Evolutionary conservation across 768 basidiomycete species (phyloP).

Genomic region (Hygrocybe coccinea): DNA sequence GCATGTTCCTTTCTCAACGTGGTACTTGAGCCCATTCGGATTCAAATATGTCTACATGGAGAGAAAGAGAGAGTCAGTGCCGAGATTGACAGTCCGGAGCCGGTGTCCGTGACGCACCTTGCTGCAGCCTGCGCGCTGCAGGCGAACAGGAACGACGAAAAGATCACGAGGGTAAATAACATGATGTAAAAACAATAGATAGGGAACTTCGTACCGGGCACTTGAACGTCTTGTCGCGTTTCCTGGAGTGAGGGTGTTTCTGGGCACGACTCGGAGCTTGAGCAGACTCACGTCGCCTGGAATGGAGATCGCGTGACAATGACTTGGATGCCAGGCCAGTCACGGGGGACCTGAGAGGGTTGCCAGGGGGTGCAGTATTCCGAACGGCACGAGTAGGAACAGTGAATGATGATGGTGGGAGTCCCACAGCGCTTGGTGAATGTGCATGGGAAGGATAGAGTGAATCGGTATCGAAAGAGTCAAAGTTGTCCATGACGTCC

Average conservation of each 20-base stretch:
- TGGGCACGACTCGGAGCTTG: background rate
- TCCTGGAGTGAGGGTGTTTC: conserved; percentile 6
- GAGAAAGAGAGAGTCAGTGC: conserved; percentile 2
- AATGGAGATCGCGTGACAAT: background rate
- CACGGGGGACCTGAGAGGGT: background rate
- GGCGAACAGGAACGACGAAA: conserved; percentile 1
- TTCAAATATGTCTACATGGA: conserved; percentile 56
- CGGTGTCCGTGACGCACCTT: conserved; percentile 38
- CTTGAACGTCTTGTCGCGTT: conserved; percentile 42
- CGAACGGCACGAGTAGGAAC: too few species aligned
- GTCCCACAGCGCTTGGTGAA: background rate
- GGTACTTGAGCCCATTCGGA: conserved; percentile 64
- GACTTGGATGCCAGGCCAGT: background rate
- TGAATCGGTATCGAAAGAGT: background rate
- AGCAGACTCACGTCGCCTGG: background rate
- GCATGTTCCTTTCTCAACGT: conserved; percentile 63
- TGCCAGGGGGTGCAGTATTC: too few species aligned
- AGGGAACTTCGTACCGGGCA: conserved; percentile 42
- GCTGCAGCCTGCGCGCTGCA: conserved; percentile 44
- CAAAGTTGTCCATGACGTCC: background rate
- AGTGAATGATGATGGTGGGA: conserved; percentile 1
- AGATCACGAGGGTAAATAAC: conserved; percentile 1
- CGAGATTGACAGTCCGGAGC: background rate
- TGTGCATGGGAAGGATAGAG: background rate
- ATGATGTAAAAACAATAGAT: background rate